Evolutionary conservation across 176 grass and related monocot genomes (phyloP).

Genomic region (Carex pumila): DNA sequence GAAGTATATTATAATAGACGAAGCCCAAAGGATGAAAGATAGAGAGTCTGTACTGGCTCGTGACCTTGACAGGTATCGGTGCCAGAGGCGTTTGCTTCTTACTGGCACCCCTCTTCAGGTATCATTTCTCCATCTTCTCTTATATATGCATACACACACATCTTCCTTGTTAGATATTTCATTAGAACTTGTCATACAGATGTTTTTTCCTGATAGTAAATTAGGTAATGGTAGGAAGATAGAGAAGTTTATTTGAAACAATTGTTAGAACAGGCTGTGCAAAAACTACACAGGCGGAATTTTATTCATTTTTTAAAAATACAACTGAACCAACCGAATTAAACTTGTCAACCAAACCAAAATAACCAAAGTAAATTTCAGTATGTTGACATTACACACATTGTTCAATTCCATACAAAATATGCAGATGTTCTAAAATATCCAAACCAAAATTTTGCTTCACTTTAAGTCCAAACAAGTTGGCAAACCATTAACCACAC

Average conservation of each 20-base stretch:
- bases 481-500: too few species aligned
- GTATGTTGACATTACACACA: too few species aligned
- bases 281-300: too few species aligned
- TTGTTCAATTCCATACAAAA: too few species aligned
- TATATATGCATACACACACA: background rate
- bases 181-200: background rate
- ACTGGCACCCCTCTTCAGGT: conserved; percentile 98
- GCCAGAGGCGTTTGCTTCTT: conserved; percentile 87
- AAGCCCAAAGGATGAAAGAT: conserved; percentile 98
- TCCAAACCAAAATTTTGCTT: too few species aligned
- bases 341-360: too few species aligned
- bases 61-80: conserved; percentile 92
- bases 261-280: background rate
- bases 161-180: background rate
- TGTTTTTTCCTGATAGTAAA: background rate
- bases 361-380: too few species aligned
- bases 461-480: too few species aligned
- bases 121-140: background rate
- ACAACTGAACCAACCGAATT: too few species aligned
- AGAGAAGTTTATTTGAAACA: background rate
- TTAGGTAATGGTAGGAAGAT: background rate
- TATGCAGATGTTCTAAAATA: too few species aligned
- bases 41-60: conserved; percentile 94
- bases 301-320: too few species aligned
- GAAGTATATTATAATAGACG: conserved; percentile 99